These are phyloP conservation scores for Fraxinus paxiana DNA, from an alignment of 305 asterid genomes.

Conservation along the genomic window DNA sequence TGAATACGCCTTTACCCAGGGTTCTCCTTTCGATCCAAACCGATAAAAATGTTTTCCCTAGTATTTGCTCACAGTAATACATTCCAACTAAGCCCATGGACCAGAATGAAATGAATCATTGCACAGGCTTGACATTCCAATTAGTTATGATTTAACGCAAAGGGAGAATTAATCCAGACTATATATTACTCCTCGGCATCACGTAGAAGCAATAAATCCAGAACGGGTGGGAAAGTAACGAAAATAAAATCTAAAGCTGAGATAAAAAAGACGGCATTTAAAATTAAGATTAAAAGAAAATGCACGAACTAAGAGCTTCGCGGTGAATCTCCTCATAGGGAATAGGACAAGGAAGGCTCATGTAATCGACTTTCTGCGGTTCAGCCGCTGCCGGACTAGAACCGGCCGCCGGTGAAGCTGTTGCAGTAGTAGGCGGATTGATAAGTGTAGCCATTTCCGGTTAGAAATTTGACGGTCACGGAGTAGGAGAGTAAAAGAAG, in stretches of 20 bases:
- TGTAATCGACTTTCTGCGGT: conserved; percentile 58
- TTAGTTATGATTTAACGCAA: conserved; percentile 2
- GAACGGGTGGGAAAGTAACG: background rate
- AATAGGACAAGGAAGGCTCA: conserved; percentile 83
- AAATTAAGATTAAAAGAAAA: background rate
- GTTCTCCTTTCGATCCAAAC: background rate
- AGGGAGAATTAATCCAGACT: background rate
- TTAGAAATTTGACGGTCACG: background rate
- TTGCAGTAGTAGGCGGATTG: conserved; percentile 27
- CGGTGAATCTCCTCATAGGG: conserved; percentile 96
- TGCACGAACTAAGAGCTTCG: conserved; percentile 77
- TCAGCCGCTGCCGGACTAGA: conserved; percentile 38
- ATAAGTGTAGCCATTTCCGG: conserved; percentile 37
- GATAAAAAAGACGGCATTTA: background rate
- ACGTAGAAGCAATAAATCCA: background rate
- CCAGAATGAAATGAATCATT: background rate
- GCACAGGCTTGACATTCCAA: background rate
- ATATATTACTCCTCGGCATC: background rate
- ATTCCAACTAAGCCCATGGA: background rate
- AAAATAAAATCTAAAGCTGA: background rate
- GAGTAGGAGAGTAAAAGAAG: background rate
- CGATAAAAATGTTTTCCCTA: background rate
- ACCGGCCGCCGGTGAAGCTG: conserved; percentile 35
- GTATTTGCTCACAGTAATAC: background rate
- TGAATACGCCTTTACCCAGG: background rate